phyloP scores from a whole-genome alignment of 108 stramenopile species.

The Epithemia pelagica region DNA sequence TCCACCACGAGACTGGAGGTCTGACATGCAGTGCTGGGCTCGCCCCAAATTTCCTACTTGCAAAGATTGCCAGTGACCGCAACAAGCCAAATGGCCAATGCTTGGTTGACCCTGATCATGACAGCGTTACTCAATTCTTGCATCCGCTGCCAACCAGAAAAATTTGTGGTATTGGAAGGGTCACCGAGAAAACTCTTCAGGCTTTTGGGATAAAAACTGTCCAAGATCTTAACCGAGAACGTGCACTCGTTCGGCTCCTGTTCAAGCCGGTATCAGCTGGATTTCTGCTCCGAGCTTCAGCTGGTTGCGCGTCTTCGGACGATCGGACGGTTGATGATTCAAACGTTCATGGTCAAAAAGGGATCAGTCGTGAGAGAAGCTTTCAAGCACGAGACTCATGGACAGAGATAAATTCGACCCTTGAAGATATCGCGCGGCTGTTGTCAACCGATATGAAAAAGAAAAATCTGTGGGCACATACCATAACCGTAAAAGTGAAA shows the following conservation, averaged over 20 bases:
- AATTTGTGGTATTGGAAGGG: conserved; percentile 88
- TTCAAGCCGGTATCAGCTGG: conserved; percentile 56
- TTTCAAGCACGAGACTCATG: conserved; percentile 59
- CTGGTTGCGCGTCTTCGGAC: conserved; percentile 47
- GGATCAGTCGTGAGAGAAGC: conserved; percentile 90
- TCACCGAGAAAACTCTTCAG: conserved; percentile 79
- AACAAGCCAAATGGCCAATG: conserved; percentile 97
- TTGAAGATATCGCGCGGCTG: conserved; percentile 56
- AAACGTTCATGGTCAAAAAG: conserved; percentile 42
- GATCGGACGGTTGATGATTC: conserved; percentile 17
- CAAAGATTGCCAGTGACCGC: conserved; percentile 89
- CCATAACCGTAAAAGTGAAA: conserved; percentile 81
- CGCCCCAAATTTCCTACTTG: conserved; percentile 80
- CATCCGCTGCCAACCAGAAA: conserved; percentile 65
- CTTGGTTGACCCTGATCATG: conserved; percentile 58
- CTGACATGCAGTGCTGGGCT: conserved; percentile 94
- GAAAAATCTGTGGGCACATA: conserved; percentile 52
- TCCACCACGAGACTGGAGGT: conserved; percentile 55
- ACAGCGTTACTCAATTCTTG: conserved; percentile 60
- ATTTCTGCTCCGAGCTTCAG: conserved; percentile 67
- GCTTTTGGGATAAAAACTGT: conserved; percentile 73
- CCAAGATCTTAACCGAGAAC: conserved; percentile 63
- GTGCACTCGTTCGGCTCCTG: conserved; percentile 52
- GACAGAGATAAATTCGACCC: conserved; percentile 42
- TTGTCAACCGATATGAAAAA: conserved; percentile 55